Base-by-base conservation (phyloP, 1,139 yeast genomes). In the Yamadazyma aaseri region DNA sequence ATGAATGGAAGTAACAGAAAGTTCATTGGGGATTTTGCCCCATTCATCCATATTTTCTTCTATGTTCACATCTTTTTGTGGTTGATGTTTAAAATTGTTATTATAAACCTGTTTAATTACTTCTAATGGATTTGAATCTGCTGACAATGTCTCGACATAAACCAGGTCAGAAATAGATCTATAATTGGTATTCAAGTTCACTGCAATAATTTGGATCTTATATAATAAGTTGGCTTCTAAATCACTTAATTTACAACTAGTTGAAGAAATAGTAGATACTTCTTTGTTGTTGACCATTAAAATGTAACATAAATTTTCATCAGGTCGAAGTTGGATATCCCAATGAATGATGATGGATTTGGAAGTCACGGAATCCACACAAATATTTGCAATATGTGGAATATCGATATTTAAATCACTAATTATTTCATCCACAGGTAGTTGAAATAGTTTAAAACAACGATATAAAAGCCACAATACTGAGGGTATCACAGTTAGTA, bases 401-500 rank as follows among this genome's bases (percentile, higher is more conserved):
- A 70, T 65, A 34, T 65, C 71, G 29, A 67, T 58, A 40, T 63
- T 58, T 33, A 69, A 50, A 38, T 61, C 71, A 15, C 55, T 55
- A 4, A 65, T 56, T 15, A 47, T 44, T 36, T 57, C 61, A 26
- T 62, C 65, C 16, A 63, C 63, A 3, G 73, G 74, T 1, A 68
- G 60, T 27, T 51, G 53, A 32, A 66, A 50, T 17, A 69, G 53
- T 41, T 54, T 57, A 38, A 55, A 53, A 43, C 70, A 62, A 28
- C 74, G 58, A 44, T 65, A 67, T 8, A 66, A 42, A 32, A 70
- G 56, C 75, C 75, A 70, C 34, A 60, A 49, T 7, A 66, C 37
- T 28, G 73, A 65, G 17, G 74, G 73, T 24, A 69, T 50, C 24
- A 66, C 57, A n/a, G 74, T 68, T 32, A 67, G 46, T 29, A 68